Evolutionary conservation across 441 rosid species (phyloP), one percentile per base, ranked within the genome.

Genomic region (Breynia disticha): DNA sequence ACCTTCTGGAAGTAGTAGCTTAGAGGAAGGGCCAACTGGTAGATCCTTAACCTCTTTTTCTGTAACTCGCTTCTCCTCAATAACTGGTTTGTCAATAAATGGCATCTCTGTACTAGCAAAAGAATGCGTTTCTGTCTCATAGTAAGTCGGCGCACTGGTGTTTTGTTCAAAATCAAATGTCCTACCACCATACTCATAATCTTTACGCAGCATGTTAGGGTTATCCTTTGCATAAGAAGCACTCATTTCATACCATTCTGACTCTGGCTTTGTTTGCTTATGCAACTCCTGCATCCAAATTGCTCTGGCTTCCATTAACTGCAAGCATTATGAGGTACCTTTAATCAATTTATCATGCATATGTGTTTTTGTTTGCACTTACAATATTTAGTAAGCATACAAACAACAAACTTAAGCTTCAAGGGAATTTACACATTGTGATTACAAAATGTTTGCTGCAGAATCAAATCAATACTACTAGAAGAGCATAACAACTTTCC

Each of bases 251-350:
- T 65, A 66, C 72, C 57, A 62, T 57, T 67, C 76, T 69, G 75
- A 61, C 54, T 76, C 85, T 18, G 73, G 67, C 60, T 72, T 73
- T 35, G 71, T 83, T 59, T 79, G 76, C 69, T 72, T 83, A 43
- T 83, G 95, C 21, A 90, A 81, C 64, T 77, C 87, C 19, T 71
- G 79, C 60, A 80, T 81, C 73, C 87, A 70, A 71, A 75, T 50
- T 37, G 82, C 83, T 71, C 97, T 82, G 49, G 95, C 80, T 71
- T 82, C 97, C 72, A 78, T 66, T 52, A 91, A 77, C 96, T 91
- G 71, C 70, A 62, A 47, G 49, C 55, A 65, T 4, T 7, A 44
- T 28, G 62, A 65, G 55, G 51, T 55, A 57, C 53, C 48, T 56
- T 16, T 47, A 2, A 47, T 4, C 0, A 9, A 41, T 3, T 38